Conservation (phyloP, 2,329 filamentous ascomycete genomes). For the Colletotrichum melonis region DNA sequence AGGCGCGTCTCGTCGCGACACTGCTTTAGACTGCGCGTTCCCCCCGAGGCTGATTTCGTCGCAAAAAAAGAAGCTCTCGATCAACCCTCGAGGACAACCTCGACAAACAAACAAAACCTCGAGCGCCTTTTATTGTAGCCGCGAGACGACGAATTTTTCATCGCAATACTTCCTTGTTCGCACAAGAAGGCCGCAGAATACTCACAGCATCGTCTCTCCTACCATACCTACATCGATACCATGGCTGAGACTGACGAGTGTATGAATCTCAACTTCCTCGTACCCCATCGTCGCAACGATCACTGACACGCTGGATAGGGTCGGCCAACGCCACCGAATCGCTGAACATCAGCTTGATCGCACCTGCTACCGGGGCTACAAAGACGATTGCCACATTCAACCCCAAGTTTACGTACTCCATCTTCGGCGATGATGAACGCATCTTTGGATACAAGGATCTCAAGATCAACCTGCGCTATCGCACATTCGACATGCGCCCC, state of each 20-base stretch:
- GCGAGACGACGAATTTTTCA: not conserved
- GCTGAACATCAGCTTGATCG: constrained; percentile 69
- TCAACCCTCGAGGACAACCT: not conserved
- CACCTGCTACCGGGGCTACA: constrained; percentile 58
- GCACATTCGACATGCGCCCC: constrained; percentile 80
- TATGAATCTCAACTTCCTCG: constrained; percentile 1
- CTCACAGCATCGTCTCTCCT: no score
- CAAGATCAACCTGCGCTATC: constrained; percentile 77
- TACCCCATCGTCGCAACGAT: not conserved
- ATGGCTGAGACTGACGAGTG: constrained; percentile 33
- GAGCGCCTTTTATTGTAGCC: not conserved
- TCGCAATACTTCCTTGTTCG: not conserved
- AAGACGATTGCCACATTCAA: constrained; percentile 77
- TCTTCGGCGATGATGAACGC: constrained; percentile 92
- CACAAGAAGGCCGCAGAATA: not conserved
- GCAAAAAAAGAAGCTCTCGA: constrained; percentile 1
- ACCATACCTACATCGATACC: not conserved
- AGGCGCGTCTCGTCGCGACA: constrained; percentile 26
- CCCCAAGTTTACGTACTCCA: constrained; percentile 88
- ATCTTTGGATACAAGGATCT: constrained; percentile 92
- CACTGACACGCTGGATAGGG: constrained; percentile 54
- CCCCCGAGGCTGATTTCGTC: constrained; percentile 4
- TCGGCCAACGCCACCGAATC: constrained; percentile 71
- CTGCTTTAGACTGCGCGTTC: constrained; percentile 20
- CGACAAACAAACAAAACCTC: not conserved